Conservation (phyloP, 1,284 basidiomycete genomes). For the Caloboletus inedulis region DNA sequence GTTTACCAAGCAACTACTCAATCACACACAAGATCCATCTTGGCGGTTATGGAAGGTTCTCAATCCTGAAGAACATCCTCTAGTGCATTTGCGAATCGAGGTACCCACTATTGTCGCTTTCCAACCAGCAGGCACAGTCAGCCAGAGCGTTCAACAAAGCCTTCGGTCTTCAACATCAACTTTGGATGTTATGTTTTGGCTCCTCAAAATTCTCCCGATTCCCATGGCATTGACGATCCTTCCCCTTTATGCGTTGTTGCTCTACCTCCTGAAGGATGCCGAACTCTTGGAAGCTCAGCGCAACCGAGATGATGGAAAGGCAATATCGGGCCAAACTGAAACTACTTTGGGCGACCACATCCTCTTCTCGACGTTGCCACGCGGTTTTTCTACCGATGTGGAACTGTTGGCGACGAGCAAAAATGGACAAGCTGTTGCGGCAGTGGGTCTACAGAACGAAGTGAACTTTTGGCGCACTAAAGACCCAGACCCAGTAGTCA, state of each 20-base stretch:
- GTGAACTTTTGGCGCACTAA: slow-evolving; percentile 62
- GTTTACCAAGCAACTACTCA: slow-evolving; percentile 29
- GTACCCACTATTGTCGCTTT: slow-evolving; percentile 76
- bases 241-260: slow-evolving; percentile 72
- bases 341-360: slow-evolving; percentile 46
- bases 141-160: slow-evolving; percentile 33
- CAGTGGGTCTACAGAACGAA: slow-evolving; percentile 77
- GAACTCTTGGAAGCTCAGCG: slow-evolving; percentile 87
- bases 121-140: slow-evolving; percentile 38
- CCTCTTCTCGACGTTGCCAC: slow-evolving; percentile 68
- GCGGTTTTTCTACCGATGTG: slow-evolving; percentile 76
- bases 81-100: slow-evolving; percentile 81
- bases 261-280: slow-evolving; percentile 90
- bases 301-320: slow-evolving; percentile 49
- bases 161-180: slow-evolving; percentile 47
- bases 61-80: slow-evolving; percentile 67
- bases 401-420: slow-evolving; percentile 73
- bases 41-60: slow-evolving; percentile 76
- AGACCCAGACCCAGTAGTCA: slow-evolving; percentile 38
- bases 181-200: slow-evolving; percentile 61
- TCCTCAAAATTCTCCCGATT: slow-evolving; percentile 78
- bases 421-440: slow-evolving; percentile 61
- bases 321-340: slow-evolving; percentile 33
- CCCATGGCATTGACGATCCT: slow-evolving; percentile 82
- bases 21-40: slow-evolving; percentile 45